These are phyloP conservation scores for Ophiocordyceps camponoti-floridani DNA, from an alignment of 2,329 filamentous ascomycete species.

Conservation along the genomic window DNA sequence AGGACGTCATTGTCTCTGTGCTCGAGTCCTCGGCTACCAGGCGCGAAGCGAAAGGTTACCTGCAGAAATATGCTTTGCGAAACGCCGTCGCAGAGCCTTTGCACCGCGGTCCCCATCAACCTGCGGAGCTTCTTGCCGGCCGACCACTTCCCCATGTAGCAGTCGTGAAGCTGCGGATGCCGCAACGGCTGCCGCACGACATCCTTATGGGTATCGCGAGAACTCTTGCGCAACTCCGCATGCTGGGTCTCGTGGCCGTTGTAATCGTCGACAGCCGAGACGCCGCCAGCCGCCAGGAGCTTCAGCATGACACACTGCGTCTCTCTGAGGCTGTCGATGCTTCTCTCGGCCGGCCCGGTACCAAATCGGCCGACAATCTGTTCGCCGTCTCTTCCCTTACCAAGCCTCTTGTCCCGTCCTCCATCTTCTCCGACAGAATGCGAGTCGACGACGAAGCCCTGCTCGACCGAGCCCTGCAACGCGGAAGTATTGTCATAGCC, in stretches of 20 bases:
- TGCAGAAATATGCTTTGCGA: conserved; percentile 56
- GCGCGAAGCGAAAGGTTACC: conserved; percentile 78
- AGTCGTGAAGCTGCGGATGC: conserved; percentile 64
- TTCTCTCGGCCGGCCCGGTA: conserved; percentile 45
- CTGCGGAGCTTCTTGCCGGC: conserved; percentile 4
- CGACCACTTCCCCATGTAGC: conserved; percentile 39
- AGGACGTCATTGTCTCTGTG: conserved; percentile 78
- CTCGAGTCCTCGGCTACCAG: conserved; percentile 81
- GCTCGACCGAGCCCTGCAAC: conserved; percentile 13
- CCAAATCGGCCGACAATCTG: conserved; percentile 42
- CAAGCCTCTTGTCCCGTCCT: conserved; percentile 1
- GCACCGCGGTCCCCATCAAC: conserved; percentile 5
- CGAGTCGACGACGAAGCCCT: conserved; percentile 13
- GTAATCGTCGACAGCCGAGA: conserved; percentile 61
- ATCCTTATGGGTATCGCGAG: conserved; percentile 60
- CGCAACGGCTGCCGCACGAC: conserved; percentile 50
- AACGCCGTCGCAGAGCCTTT: conserved; percentile 6
- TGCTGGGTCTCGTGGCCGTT: conserved; percentile 65
- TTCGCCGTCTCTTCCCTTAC: conserved; percentile 5
- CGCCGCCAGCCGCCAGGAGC: conserved; percentile 20
- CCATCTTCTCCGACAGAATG: conserved; percentile 9
- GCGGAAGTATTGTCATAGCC: conserved; percentile 18
- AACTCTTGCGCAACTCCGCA: conserved; percentile 68
- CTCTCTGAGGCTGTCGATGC: conserved; percentile 58
- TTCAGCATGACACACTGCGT: conserved; percentile 49